Evolutionary conservation across 2,329 filamentous ascomycete species (phyloP).

Genomic region (Monosporascus sp.): DNA sequence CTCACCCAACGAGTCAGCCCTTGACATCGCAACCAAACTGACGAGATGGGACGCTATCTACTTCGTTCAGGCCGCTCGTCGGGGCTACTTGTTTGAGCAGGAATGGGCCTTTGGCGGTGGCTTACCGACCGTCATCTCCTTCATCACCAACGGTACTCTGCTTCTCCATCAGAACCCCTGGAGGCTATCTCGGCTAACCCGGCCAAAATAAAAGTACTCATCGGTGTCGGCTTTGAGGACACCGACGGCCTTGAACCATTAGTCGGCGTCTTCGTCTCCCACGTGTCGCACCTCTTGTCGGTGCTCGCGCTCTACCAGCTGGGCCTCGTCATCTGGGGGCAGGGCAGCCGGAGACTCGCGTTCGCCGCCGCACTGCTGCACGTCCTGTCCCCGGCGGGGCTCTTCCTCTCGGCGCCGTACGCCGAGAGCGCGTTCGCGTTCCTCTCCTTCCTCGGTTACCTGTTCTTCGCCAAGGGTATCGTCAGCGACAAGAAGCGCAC

Average conservation of each 20-base stretch:
- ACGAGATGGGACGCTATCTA: constrained; percentile 81
- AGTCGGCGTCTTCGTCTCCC: constrained; percentile 62
- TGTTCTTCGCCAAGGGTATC: constrained; percentile 57
- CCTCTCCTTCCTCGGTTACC: constrained; percentile 68
- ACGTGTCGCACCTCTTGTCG: constrained; percentile 71
- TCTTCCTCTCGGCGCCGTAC: constrained; percentile 87
- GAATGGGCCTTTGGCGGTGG: constrained; percentile 73
- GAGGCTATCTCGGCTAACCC: constrained; percentile 1
- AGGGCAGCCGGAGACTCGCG: constrained; percentile 44
- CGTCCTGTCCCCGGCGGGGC: constrained; percentile 77
- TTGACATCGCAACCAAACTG: constrained; percentile 49
- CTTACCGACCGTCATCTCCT: constrained; percentile 39
- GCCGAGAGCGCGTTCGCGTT: constrained; percentile 75
- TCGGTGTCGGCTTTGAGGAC: constrained; percentile 17
- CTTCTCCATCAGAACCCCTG: neutral
- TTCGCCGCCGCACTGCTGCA: constrained; percentile 70
- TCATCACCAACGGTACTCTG: constrained; percentile 27
- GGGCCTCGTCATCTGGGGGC: constrained; percentile 47
- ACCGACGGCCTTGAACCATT: constrained; percentile 34
- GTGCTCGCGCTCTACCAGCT: constrained; percentile 67
- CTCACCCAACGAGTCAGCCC: constrained; percentile 24
- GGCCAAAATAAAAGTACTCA: constrained; percentile 13
- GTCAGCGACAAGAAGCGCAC: constrained; percentile 25
- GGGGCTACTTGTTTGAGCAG: constrained; percentile 70
- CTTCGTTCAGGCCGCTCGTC: constrained; percentile 57